Conservation (phyloP, 345 rosid genomes). For the Odontarrhena argentea region DNA sequence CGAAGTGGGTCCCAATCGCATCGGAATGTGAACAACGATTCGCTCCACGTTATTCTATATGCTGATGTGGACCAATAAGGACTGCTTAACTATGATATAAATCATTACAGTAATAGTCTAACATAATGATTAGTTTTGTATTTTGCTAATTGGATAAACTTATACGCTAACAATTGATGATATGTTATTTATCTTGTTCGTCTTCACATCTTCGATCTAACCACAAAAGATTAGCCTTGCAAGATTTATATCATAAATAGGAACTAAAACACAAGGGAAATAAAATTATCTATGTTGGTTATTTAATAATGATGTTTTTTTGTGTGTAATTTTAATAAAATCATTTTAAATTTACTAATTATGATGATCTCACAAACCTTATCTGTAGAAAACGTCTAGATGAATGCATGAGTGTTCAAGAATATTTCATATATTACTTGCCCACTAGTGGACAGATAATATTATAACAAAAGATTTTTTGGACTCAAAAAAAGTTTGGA, state of each 20-base stretch:
- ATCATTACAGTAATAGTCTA: no score
- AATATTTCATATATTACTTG: not conserved
- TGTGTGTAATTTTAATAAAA: not conserved
- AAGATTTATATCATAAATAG: not conserved
- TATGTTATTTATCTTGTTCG: no score
- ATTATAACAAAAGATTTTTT: not conserved
- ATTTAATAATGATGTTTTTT: no score
- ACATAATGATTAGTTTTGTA: no score
- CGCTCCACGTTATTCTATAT: not conserved
- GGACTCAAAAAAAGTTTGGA: not conserved
- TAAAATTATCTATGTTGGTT: not conserved
- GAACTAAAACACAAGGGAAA: no score
- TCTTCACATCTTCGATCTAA: no score
- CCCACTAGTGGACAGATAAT: not conserved
- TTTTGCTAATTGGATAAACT: not conserved
- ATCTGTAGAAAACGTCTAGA: slow-evolving; percentile 14
- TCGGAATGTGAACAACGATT: slow-evolving; percentile 9
- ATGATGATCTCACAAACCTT: slow-evolving; percentile 26
- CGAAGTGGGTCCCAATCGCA: slow-evolving; percentile 12
- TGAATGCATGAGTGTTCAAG: slow-evolving; percentile 18
- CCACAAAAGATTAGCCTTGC: not conserved
- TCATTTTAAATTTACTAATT: not conserved
- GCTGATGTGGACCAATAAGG: slow-evolving; percentile 11
- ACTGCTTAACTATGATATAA: not conserved
- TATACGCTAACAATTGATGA: no score